Base-by-base conservation (phyloP, 352 stramenopile species). In the Globisporangium irregulare region DNA sequence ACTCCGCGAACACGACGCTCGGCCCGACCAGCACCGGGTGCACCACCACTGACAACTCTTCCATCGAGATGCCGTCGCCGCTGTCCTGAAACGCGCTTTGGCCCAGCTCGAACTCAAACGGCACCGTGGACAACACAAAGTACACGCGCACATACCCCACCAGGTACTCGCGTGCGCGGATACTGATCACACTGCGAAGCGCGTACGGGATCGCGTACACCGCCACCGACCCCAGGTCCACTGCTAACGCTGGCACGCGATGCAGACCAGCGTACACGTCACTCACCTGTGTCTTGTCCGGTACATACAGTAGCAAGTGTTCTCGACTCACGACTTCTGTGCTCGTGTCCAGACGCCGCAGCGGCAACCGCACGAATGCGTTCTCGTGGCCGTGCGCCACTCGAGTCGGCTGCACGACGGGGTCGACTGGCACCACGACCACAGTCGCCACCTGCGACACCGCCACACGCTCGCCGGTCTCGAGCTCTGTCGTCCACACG, bases 1-100 rank as follows among this genome's bases (percentile, higher is more conserved):
- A 43, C 36, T 18, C 36, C 12, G 12, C 36, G 36, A 43, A 43
- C 36, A 43, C 36, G 12, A 18, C 36, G 36, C 36, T 43, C 12
- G 36, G 12, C 36, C 38, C 38, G 7, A 68, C 10, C 7, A 60
- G 22, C 36, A 74, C 67, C 1, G 76, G 76, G n/a, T 80, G 71
- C 53, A 84, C 59, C 20, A 67, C 18, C 10, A 84, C 48, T 34
- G 79, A 75, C 6, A 84, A 64, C 34, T 84, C 77, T 59, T 78
- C 66, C 4, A 87, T 68, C 2, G 63, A 57, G 56, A 87, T 78
- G 12, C 79, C 79, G 25, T 84, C 75, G 6, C 59, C 75, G 1
- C 25, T 24, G n/a, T 64, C 63, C 61, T 75, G 57, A 50, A 76
- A 81, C 5, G 75, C 77, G 8, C 67, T 80, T 50, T 64, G 66